phyloP scores from a whole-genome alignment of 2,329 filamentous ascomycete species.

The Aspergillus tanneri region DNA sequence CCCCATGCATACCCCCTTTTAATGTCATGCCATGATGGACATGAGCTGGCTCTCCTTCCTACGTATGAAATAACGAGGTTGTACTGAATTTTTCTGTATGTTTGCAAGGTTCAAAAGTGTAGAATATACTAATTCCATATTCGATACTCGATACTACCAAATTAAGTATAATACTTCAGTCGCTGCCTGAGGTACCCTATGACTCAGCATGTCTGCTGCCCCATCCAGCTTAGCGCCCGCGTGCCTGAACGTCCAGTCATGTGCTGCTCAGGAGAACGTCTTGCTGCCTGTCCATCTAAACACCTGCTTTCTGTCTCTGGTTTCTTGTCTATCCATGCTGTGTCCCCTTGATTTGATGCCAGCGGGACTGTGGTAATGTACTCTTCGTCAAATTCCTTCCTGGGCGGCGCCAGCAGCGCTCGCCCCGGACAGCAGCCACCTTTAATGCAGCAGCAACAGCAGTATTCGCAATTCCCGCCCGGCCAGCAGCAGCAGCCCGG shows the following conservation, averaged over 20 bases:
- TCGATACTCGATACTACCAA: too few species aligned
- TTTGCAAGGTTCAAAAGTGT: neutral
- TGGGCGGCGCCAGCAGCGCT: constrained; percentile 75
- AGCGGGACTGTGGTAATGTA: constrained; percentile 63
- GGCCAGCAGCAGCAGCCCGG: constrained; percentile 50
- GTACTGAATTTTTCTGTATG: neutral
- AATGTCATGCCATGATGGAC: neutral
- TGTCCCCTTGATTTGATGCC: constrained; percentile 26
- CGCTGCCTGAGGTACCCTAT: too few species aligned
- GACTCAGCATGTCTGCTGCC: too few species aligned
- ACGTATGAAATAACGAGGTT: too few species aligned
- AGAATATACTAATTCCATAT: too few species aligned
- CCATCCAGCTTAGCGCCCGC: too few species aligned
- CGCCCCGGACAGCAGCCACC: constrained; percentile 65
- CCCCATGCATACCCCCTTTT: too few species aligned
- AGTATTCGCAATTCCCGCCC: constrained; percentile 39
- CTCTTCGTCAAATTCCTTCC: constrained; percentile 81
- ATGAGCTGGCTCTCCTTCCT: neutral
- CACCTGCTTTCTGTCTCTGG: neutral
- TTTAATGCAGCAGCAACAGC: constrained; percentile 55
- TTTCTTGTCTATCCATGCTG: neutral
- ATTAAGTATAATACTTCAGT: too few species aligned
- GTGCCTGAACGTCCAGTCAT: constrained; percentile 1
- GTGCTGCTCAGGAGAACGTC: neutral
- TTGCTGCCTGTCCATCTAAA: neutral